Evolutionary conservation across 2,329 filamentous ascomycete species (phyloP).

Genomic region (Colletotrichum australisinense): DNA sequence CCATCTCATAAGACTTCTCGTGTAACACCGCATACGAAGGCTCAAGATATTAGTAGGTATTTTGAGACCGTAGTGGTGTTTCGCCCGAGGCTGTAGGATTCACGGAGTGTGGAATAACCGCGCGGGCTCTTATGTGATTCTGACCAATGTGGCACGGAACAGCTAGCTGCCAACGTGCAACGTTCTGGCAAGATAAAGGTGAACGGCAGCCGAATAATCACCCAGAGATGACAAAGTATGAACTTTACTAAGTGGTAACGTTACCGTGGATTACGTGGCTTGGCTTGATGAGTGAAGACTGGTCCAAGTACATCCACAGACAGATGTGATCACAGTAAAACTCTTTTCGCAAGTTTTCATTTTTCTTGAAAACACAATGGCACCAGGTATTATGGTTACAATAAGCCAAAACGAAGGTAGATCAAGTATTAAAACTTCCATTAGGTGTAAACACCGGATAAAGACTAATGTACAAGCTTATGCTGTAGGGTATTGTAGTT

Average conservation of each 20-base stretch:
- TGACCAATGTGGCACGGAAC: neutral
- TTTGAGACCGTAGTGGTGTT: neutral
- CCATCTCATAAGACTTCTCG: too few species aligned
- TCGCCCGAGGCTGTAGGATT: neutral
- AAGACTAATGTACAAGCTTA: neutral
- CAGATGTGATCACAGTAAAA: too few species aligned
- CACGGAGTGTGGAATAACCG: neutral
- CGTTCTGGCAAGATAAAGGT: neutral
- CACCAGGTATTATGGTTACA: too few species aligned
- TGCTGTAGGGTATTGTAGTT: conserved; percentile 3
- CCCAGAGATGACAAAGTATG: too few species aligned
- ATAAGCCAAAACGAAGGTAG: fast-evolving
- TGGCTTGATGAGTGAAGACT: too few species aligned
- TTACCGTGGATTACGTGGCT: too few species aligned
- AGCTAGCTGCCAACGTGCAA: fast-evolving
- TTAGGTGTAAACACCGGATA: neutral
- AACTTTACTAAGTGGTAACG: too few species aligned
- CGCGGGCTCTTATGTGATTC: neutral
- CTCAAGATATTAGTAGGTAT: neutral
- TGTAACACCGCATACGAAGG: too few species aligned
- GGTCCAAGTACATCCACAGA: too few species aligned
- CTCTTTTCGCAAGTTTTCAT: too few species aligned
- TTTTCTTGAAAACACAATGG: too few species aligned
- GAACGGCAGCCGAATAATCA: too few species aligned
- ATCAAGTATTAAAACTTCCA: neutral